Percentiles rank a stretch among this genome's conserved stretches.
Evolutionary conservation across 225 moss, liverwort and hornwort genomes (phyloP).

Genomic region (Marchantia paleacea): DNA sequence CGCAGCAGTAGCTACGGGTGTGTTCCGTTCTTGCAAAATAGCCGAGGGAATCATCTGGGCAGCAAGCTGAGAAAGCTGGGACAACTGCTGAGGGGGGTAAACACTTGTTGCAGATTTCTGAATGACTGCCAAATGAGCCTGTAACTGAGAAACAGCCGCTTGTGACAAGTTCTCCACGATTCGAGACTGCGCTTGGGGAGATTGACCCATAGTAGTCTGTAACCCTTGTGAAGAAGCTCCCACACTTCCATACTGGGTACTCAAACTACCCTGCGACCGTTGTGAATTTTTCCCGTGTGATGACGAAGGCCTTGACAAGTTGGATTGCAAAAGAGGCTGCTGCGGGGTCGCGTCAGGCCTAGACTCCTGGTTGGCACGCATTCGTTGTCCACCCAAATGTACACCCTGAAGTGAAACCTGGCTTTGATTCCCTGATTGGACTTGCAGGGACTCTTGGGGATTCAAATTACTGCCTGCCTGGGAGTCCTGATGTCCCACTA

Average conservation of each 20-base stretch:
- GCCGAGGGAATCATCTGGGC: conserved; percentile 45
- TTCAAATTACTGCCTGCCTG: conserved; percentile 46
- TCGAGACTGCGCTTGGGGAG: conserved; percentile 45
- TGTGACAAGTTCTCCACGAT: conserved; percentile 40
- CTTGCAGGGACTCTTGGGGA: conserved; percentile 43
- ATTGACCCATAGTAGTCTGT: conserved; percentile 45
- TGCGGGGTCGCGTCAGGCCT: conserved; percentile 43
- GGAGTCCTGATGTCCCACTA: conserved; percentile 46
- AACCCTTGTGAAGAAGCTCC: conserved; percentile 53
- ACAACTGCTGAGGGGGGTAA: conserved; percentile 48
- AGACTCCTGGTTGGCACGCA: conserved; percentile 51
- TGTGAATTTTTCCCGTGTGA: conserved; percentile 49
- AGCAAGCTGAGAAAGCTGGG: conserved; percentile 28
- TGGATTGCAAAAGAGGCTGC: conserved; percentile 24
- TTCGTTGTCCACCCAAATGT: conserved; percentile 56
- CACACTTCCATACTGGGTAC: conserved; percentile 55
- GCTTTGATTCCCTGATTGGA: conserved; percentile 64
- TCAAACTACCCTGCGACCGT: conserved; percentile 40
- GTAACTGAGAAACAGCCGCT: conserved; percentile 29
- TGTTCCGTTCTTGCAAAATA: conserved; percentile 53
- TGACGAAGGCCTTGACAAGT: conserved; percentile 31
- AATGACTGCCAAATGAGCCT: conserved; percentile 60
- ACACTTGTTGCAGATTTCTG: conserved; percentile 70
- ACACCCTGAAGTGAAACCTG: conserved; percentile 51
- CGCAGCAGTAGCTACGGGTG: conserved; percentile 42